Conservation (phyloP, 768 basidiomycete genomes). For the Flagelloscypha sp. region DNA sequence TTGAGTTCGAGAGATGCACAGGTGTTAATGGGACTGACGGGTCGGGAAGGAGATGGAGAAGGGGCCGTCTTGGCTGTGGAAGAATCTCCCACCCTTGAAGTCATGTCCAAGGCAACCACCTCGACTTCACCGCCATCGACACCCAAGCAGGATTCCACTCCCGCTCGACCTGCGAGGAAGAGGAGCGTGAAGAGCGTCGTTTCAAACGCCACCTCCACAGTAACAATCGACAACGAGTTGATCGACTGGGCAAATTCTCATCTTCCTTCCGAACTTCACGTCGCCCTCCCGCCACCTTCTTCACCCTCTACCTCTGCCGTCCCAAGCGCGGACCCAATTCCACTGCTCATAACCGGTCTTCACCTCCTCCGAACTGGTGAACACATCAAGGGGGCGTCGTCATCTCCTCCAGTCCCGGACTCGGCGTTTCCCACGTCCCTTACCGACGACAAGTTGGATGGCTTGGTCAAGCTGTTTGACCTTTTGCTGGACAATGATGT, state of each 20-base stretch:
- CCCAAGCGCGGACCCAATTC: too few species aligned
- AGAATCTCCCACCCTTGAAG: too few species aligned
- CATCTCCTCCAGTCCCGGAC: constrained; percentile 67
- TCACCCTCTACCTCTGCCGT: too few species aligned
- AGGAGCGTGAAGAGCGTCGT: too few species aligned
- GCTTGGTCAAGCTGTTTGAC: constrained; percentile 85
- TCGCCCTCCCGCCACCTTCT: constrained; percentile 36
- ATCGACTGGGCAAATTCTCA: constrained; percentile 87
- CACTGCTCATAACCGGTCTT: constrained; percentile 64
- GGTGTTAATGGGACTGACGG: constrained; percentile 57
- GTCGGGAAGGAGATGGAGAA: constrained; percentile 23
- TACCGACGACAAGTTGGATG: constrained; percentile 75
- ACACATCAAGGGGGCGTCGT: constrained; percentile 57
- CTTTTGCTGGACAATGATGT: constrained; percentile 88
- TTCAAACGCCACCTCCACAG: too few species aligned
- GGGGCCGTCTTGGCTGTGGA: too few species aligned
- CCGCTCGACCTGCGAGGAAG: too few species aligned
- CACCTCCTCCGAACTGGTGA: constrained; percentile 82
- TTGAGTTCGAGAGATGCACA: constrained; percentile 74
- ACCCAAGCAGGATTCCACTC: too few species aligned
- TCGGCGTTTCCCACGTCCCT: constrained; percentile 64
- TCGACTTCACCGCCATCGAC: too few species aligned
- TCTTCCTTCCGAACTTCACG: constrained; percentile 56
- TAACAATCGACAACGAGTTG: constrained; percentile 40
- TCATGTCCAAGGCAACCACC: too few species aligned